A percentile compares a stretch with the other conserved stretches of the same genome.
Conservation (phyloP, 305 asterid genomes). For the Fraxinus sp. region DNA sequence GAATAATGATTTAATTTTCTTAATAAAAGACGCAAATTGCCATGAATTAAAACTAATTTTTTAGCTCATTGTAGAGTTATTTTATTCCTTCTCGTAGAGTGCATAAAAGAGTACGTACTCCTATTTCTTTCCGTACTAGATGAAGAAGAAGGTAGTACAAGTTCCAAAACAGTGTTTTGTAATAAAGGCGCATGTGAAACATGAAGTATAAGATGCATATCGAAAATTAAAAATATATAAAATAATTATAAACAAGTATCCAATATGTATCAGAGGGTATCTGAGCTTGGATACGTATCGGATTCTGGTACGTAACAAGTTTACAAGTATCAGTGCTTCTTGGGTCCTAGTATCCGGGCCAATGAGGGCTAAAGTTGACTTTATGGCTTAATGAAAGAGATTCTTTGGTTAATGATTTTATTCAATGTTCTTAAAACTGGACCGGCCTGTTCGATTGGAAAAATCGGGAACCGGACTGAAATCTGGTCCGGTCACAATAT, state of each 20-base stretch:
- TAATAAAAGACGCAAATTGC: background rate
- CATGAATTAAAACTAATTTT: background rate
- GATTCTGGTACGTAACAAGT: background rate
- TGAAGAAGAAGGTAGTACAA: background rate
- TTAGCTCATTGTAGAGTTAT: background rate
- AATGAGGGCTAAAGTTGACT: constrained; percentile 17
- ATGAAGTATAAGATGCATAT: background rate
- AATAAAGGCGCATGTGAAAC: background rate
- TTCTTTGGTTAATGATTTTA: constrained; percentile 7
- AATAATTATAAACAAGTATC: no score
- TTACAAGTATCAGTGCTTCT: background rate
- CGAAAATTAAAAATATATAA: background rate
- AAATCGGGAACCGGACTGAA: background rate
- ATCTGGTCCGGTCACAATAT: background rate
- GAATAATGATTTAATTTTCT: background rate
- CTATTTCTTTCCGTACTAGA: background rate
- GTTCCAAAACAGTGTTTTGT: background rate
- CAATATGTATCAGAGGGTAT: background rate
- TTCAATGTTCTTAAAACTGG: background rate
- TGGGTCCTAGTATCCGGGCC: background rate
- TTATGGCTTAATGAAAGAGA: constrained; percentile 22
- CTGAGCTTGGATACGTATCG: background rate
- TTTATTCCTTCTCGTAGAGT: background rate
- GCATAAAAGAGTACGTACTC: background rate
- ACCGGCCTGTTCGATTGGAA: background rate